A percentile compares a stretch with the other conserved stretches of the same genome.
These are phyloP conservation scores for Chrysoporthe deuterocubensis DNA, from an alignment of 2,329 filamentous ascomycete genomes.

Conservation along the genomic window DNA sequence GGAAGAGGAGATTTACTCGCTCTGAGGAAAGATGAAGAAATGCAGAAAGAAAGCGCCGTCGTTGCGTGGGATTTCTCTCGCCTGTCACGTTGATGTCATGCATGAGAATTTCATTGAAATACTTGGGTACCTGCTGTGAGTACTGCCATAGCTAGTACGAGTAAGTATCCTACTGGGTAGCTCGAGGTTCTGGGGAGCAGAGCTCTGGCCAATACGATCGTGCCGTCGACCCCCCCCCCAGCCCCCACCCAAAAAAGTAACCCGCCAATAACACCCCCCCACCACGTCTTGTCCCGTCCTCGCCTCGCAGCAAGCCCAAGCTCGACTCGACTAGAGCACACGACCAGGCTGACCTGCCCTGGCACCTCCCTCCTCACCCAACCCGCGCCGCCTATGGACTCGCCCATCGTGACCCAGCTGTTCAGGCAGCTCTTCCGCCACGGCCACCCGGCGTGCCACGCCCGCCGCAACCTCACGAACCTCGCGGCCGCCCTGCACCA, in stretches of 20 bases:
- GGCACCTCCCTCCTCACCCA: not conserved
- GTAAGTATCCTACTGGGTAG: no score
- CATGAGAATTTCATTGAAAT: not conserved
- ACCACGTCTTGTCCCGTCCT: not conserved
- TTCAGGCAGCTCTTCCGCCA: slow-evolving; percentile 83
- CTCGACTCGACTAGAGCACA: not conserved
- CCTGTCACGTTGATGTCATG: slow-evolving; percentile 10
- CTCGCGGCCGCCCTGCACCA: slow-evolving; percentile 45
- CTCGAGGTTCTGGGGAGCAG: no score
- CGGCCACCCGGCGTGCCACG: slow-evolving; percentile 63
- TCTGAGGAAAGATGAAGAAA: not conserved
- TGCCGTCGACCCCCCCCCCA: no score
- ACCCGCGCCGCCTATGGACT: slow-evolving; percentile 68
- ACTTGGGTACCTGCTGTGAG: not conserved
- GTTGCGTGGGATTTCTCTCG: not conserved
- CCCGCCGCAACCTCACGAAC: slow-evolving; percentile 48
- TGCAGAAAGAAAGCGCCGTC: no score
- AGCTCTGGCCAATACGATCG: no score
- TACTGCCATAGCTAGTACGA: not conserved
- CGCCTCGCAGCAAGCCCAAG: not conserved
- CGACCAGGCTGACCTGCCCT: not conserved
- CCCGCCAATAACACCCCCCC: not conserved
- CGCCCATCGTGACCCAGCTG: slow-evolving; percentile 74
- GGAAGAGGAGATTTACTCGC: not conserved
- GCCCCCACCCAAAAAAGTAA: no score